A percentile compares a stretch with the other conserved stretches of the same genome.
phyloP scores from a whole-genome alignment of 805 yeast species.

The Schizosaccharomyces cryophilus region DNA sequence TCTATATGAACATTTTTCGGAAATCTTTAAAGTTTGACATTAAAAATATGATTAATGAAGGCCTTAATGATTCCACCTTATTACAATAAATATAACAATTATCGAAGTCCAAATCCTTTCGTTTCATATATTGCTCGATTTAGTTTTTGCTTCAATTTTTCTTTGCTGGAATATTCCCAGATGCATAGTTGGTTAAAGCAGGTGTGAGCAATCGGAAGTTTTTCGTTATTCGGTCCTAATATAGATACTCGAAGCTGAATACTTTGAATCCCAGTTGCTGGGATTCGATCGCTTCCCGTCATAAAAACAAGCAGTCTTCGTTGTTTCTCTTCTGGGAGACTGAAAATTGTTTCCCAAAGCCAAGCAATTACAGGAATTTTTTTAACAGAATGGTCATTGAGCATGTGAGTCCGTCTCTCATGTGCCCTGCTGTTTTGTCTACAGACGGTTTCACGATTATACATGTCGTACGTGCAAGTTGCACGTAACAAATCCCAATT shows the following conservation, averaged over 20 bases:
- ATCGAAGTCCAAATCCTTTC: constrained; percentile 67
- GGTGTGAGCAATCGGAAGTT: constrained; percentile 69
- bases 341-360: constrained; percentile 68
- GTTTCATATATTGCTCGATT: constrained; percentile 49
- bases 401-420: too few species aligned
- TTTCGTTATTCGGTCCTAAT: constrained; percentile 20
- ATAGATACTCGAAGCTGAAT: constrained; percentile 47
- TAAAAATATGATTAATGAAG: background rate
- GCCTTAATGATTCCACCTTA: background rate
- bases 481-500: constrained; percentile 45
- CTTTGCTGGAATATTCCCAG: constrained; percentile 33
- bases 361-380: constrained; percentile 29
- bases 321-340: constrained; percentile 23
- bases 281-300: constrained; percentile 77
- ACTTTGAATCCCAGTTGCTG: constrained; percentile 73
- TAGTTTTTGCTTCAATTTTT: constrained; percentile 34
- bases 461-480: constrained; percentile 52
- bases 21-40: background rate
- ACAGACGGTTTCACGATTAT: constrained; percentile 15
- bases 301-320: constrained; percentile 46
- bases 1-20: background rate
- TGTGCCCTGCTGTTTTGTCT: background rate
- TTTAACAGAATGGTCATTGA: constrained; percentile 7
- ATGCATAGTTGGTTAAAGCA: constrained; percentile 79
- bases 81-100: constrained; percentile 4